These are phyloP conservation scores for Geotrichum australiense DNA, from an alignment of 1,139 yeast species.

Conservation along the genomic window DNA sequence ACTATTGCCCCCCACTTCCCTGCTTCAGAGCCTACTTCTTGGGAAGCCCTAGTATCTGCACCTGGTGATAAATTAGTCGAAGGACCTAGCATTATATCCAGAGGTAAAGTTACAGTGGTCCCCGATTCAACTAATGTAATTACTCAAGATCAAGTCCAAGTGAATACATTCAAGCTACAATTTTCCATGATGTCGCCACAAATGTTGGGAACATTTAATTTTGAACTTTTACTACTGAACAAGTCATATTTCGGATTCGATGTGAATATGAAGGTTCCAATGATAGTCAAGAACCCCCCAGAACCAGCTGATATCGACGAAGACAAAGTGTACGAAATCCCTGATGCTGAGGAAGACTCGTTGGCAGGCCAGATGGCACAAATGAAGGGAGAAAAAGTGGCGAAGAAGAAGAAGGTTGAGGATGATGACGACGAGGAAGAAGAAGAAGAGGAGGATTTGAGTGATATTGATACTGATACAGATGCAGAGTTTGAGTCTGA, in stretches of 20 bases:
- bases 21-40: slow-evolving; percentile 38
- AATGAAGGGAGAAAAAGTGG: slow-evolving; percentile 48
- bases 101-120: slow-evolving; percentile 47
- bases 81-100: slow-evolving; percentile 50
- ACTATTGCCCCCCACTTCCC: slow-evolving; percentile 76
- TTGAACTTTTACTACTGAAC: slow-evolving; percentile 35
- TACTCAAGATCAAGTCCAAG: slow-evolving; percentile 35
- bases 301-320: slow-evolving; percentile 23
- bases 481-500: slow-evolving; percentile 17
- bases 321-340: slow-evolving; percentile 31
- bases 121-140: slow-evolving; percentile 21
- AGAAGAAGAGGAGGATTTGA: slow-evolving; percentile 18
- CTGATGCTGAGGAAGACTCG: slow-evolving; percentile 71
- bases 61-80: slow-evolving; percentile 76
- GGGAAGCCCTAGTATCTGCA: slow-evolving; percentile 64
- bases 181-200: slow-evolving; percentile 67
- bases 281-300: slow-evolving; percentile 36
- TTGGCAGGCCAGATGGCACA: slow-evolving; percentile 46
- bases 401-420: slow-evolving; percentile 28
- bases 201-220: slow-evolving; percentile 52
- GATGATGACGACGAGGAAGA: slow-evolving; percentile 25
- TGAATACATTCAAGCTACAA: slow-evolving; percentile 71
- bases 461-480: slow-evolving; percentile 18
- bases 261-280: slow-evolving; percentile 34
- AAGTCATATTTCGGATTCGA: slow-evolving; percentile 38